A percentile compares a stretch with the other conserved stretches of the same genome.
phyloP scores from a whole-genome alignment of 768 basidiomycete genomes.

The Hypsizygus marmoreus region DNA sequence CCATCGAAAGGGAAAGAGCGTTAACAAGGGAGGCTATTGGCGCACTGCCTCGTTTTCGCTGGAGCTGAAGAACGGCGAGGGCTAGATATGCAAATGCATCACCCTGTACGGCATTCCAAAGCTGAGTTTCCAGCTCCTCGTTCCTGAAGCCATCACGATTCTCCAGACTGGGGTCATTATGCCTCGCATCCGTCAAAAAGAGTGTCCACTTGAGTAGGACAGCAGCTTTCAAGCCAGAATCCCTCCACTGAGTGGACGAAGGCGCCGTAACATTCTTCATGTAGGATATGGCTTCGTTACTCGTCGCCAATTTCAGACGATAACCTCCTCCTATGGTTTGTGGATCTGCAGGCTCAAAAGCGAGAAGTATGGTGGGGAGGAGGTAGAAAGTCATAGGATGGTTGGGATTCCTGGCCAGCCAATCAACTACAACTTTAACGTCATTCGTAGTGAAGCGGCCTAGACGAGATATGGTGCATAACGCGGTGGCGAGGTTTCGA shows the following conservation, averaged over 20 bases:
- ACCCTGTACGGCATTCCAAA: constrained; percentile 82
- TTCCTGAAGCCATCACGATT: constrained; percentile 67
- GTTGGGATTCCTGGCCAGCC: constrained; percentile 66
- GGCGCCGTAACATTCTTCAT: constrained; percentile 62
- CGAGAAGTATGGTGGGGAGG: constrained; percentile 61
- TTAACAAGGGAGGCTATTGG: constrained; percentile 37
- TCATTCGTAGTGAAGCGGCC: constrained; percentile 64
- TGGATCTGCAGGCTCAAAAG: constrained; percentile 69
- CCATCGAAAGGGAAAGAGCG: constrained; percentile 33
- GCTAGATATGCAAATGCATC: constrained; percentile 79
- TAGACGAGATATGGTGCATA: constrained; percentile 63
- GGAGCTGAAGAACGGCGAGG: constrained; percentile 56
- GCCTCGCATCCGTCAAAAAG: constrained; percentile 76
- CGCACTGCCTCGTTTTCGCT: constrained; percentile 40
- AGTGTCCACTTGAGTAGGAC: constrained; percentile 87
- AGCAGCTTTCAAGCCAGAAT: constrained; percentile 67
- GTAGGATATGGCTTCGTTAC: constrained; percentile 47
- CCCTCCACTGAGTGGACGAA: constrained; percentile 57
- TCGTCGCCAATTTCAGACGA: constrained; percentile 51
- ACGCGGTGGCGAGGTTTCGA: constrained; percentile 61
- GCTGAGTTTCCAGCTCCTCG: constrained; percentile 78
- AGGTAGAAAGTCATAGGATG: constrained; percentile 72
- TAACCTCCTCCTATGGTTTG: constrained; percentile 41
- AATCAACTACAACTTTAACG: constrained; percentile 65
- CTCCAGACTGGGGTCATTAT: constrained; percentile 66